phyloP scores from a whole-genome alignment of 139 green algal species.

The Ettlia oleoabundans region DNA sequence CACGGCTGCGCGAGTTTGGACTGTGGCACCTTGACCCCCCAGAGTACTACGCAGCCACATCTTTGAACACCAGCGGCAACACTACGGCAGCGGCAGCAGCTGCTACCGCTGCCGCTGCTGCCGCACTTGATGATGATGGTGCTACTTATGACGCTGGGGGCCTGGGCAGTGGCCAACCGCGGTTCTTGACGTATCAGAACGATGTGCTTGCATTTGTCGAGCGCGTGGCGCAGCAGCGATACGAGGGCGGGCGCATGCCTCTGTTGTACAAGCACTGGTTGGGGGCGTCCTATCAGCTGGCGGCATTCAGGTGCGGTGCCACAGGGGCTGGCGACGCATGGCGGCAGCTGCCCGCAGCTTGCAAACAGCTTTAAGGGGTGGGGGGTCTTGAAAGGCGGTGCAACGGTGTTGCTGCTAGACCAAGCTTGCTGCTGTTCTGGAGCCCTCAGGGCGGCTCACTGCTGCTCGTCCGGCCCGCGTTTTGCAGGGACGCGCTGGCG shows the following conservation, averaged over 20 bases:
- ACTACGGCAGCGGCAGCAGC: not conserved
- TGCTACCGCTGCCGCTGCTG: not conserved
- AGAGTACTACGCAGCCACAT: not conserved
- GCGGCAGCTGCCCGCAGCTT: too few relatives aligned
- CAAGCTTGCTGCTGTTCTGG: not conserved
- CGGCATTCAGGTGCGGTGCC: constrained; percentile 14
- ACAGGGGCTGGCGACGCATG: too few relatives aligned
- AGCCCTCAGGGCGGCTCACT: not conserved
- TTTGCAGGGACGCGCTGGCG: constrained; percentile 30
- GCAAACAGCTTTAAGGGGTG: too few relatives aligned
- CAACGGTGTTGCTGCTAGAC: not conserved
- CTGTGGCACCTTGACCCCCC: constrained; percentile 14
- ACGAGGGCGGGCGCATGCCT: constrained; percentile 16
- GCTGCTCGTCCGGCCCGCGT: not conserved
- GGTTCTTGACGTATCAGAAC: constrained; percentile 30
- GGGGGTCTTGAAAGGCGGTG: not conserved
- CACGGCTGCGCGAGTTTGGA: constrained; percentile 29
- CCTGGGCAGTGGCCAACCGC: too few relatives aligned
- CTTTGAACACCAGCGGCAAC: not conserved
- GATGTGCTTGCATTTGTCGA: constrained; percentile 30
- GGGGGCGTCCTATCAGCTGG: constrained; percentile 30
- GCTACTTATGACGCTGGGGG: too few relatives aligned
- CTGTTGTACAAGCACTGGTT: constrained; percentile 35
- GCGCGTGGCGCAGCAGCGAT: not conserved
- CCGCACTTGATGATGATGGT: not conserved